Conservation (phyloP, 176 grass and related monocot genomes). For the Oryza rufipogon region DNA sequence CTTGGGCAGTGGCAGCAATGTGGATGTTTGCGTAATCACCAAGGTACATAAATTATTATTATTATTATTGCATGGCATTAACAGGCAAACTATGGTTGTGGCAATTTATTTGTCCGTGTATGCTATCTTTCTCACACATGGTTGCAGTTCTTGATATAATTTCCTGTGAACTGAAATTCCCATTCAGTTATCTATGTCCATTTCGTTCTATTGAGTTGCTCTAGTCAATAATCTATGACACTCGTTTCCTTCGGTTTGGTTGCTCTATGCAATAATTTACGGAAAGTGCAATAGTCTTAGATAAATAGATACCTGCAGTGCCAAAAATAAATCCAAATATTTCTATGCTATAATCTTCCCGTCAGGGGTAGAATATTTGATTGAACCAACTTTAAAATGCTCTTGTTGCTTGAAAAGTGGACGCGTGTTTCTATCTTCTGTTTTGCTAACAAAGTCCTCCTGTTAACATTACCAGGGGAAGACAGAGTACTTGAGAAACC, state of each 20-base stretch:
- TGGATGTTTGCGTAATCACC: constrained; percentile 97
- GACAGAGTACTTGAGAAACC: constrained; percentile 87
- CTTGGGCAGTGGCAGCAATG: constrained; percentile 94
- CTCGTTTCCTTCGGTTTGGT: not conserved
- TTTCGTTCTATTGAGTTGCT: not conserved
- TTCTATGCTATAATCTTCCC: not conserved
- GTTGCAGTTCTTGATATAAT: not conserved
- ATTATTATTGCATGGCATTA: constrained; percentile 15
- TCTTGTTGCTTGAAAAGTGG: constrained; percentile 6
- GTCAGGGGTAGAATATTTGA: not conserved
- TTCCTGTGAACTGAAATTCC: not conserved
- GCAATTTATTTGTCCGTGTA: not conserved
- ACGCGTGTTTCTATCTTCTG: not conserved
- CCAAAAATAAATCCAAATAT: not conserved
- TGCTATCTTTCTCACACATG: not conserved
- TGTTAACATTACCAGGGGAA: constrained; percentile 53
- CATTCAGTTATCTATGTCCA: not conserved
- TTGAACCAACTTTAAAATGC: not conserved
- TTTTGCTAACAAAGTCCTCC: constrained; percentile 1
- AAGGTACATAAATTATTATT: constrained; percentile 57
- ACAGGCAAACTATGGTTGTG: not conserved
- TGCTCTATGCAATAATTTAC: too few relatives aligned
- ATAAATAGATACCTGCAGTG: not conserved
- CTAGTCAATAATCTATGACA: not conserved
- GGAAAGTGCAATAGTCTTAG: not conserved